These are phyloP conservation scores for Fusarium phyllophilum DNA, from an alignment of 2,329 filamentous ascomycete species.

Conservation along the genomic window DNA sequence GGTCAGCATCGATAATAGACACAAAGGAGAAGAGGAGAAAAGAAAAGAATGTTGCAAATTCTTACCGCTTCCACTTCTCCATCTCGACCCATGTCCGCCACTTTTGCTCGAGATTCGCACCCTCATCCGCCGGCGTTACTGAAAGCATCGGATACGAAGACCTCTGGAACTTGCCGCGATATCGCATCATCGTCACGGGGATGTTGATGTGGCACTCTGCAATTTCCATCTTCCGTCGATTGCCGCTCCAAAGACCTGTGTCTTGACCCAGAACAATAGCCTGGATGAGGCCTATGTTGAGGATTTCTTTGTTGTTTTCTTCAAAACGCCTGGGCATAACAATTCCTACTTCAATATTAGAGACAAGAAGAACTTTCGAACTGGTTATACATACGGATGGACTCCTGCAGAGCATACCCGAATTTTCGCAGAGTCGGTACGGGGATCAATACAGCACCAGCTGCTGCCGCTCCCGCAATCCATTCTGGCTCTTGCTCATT, in stretches of 20 bases:
- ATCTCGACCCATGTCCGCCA: constrained; percentile 72
- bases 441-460: constrained; percentile 68
- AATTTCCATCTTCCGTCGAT: constrained; percentile 66
- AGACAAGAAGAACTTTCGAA: not conserved
- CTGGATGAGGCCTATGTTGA: constrained; percentile 61
- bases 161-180: constrained; percentile 67
- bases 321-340: constrained; percentile 56
- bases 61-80: constrained; percentile 72
- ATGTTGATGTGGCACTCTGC: constrained; percentile 61
- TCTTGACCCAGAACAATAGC: constrained; percentile 61
- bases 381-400: constrained; percentile 53
- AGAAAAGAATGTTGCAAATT: not conserved
- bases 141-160: constrained; percentile 63
- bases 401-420: constrained; percentile 65
- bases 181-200: constrained; percentile 63
- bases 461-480: constrained; percentile 67
- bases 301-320: constrained; percentile 57
- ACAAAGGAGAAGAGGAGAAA: not conserved
- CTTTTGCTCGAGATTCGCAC: constrained; percentile 67
- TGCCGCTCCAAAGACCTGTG: constrained; percentile 64
- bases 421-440: constrained; percentile 69
- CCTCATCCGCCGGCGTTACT: constrained; percentile 64
- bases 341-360: constrained; percentile 39
- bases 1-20: constrained; percentile 13
- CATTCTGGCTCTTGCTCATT: constrained; percentile 67